phyloP scores from a whole-genome alignment of 768 basidiomycete genomes.

The Lactarius psammicola region DNA sequence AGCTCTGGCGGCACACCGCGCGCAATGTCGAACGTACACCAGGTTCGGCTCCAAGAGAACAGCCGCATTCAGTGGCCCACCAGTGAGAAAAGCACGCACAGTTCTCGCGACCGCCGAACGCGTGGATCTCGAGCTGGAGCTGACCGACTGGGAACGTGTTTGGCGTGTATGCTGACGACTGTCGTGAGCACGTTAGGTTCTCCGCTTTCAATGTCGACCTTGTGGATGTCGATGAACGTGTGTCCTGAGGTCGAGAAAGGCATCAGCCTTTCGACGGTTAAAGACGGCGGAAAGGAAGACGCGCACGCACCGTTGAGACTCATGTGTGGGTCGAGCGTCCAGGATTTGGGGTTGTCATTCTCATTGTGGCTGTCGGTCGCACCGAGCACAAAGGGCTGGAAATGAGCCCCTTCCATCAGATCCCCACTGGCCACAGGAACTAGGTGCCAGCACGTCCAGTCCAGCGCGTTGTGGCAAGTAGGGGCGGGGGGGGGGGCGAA shows the following conservation, averaged over 20 bases:
- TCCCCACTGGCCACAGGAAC: slow-evolving; percentile 36
- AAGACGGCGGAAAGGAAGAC: background rate
- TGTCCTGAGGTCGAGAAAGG: slow-evolving; percentile 43
- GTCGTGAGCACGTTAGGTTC: slow-evolving; percentile 60
- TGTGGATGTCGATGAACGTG: slow-evolving; percentile 66
- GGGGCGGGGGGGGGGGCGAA: slow-evolving; percentile 28
- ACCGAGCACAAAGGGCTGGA: slow-evolving; percentile 38
- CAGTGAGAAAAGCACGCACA: slow-evolving; percentile 56
- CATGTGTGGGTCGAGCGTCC: slow-evolving; percentile 65
- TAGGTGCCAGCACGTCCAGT: background rate
- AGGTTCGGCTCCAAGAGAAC: slow-evolving; percentile 60
- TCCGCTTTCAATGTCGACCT: slow-evolving; percentile 66
- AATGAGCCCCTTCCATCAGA: slow-evolving; percentile 42
- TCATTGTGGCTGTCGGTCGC: slow-evolving; percentile 46
- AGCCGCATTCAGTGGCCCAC: slow-evolving; percentile 76
- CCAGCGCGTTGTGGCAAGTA: too few species aligned
- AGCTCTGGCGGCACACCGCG: slow-evolving; percentile 39
- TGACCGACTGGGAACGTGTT: slow-evolving; percentile 60
- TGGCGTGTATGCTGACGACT: slow-evolving; percentile 41
- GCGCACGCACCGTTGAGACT: slow-evolving; percentile 50
- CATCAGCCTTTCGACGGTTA: background rate
- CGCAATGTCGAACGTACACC: slow-evolving; percentile 43
- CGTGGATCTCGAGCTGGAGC: slow-evolving; percentile 66
- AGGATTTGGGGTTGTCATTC: slow-evolving; percentile 50
- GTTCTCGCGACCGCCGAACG: slow-evolving; percentile 33